Evolutionary conservation across 2,329 filamentous ascomycete species (phyloP).

Genomic region (Beauveria sp.): DNA sequence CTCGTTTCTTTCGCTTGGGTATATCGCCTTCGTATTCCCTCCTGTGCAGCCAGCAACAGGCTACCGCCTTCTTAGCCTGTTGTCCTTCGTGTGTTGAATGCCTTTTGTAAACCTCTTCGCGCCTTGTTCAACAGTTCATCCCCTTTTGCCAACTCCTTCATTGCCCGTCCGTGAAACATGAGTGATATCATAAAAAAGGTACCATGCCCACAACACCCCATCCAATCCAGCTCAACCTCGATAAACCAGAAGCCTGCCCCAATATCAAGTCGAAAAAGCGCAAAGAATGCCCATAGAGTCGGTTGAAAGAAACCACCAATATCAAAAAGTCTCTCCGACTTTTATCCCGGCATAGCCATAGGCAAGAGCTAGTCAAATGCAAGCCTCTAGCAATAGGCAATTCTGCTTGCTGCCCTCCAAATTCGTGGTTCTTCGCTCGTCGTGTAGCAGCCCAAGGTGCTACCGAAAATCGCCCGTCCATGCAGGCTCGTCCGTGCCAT

Average conservation of each 20-base stretch:
- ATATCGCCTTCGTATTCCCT: constrained; percentile 12
- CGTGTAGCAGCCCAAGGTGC: constrained; percentile 12
- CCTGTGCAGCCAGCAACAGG: constrained; percentile 9
- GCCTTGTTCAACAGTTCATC: constrained; percentile 14
- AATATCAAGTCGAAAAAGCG: constrained; percentile 3
- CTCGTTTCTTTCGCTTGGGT: constrained; percentile 14
- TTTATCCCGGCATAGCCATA: constrained; percentile 7
- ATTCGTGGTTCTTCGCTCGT: neutral
- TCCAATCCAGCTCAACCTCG: constrained; percentile 17
- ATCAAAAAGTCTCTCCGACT: neutral
- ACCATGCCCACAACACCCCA: constrained; percentile 23
- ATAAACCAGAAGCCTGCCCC: constrained; percentile 19
- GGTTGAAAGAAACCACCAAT: constrained; percentile 1
- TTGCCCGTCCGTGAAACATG: constrained; percentile 25
- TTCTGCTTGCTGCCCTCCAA: constrained; percentile 9
- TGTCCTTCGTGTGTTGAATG: neutral
- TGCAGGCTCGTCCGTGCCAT: constrained; percentile 3
- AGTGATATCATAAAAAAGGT: constrained; percentile 26
- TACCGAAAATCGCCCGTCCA: constrained; percentile 7
- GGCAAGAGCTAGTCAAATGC: constrained; percentile 1
- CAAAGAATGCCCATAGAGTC: constrained; percentile 5
- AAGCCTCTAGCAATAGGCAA: constrained; percentile 3
- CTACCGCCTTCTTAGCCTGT: neutral
- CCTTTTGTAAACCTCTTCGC: constrained; percentile 1
- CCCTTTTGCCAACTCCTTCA: constrained; percentile 20